These are phyloP conservation scores for Pseudocercospora macadamiae DNA, from an alignment of 2,329 filamentous ascomycete genomes.

Conservation along the genomic window DNA sequence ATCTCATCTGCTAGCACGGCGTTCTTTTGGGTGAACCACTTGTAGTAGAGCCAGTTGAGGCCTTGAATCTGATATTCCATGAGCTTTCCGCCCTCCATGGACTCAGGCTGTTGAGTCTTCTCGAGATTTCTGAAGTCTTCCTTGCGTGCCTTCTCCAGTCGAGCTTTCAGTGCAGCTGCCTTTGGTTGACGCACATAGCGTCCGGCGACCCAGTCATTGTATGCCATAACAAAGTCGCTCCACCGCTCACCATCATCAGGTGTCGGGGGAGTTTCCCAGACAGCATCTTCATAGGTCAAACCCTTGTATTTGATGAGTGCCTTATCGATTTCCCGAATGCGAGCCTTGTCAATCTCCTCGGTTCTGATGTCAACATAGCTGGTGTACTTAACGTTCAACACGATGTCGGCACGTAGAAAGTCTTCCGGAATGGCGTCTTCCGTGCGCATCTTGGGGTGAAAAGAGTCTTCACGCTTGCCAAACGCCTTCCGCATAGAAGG, in stretches of 20 bases:
- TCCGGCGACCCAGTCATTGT: conserved; percentile 81
- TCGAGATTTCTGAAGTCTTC: conserved; percentile 70
- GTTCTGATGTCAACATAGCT: conserved; percentile 61
- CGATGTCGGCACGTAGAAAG: conserved; percentile 80
- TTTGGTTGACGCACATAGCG: conserved; percentile 69
- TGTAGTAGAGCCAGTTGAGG: conserved; percentile 91
- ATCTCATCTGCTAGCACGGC: conserved; percentile 96
- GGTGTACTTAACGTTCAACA: conserved; percentile 78
- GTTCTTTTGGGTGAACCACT: conserved; percentile 80
- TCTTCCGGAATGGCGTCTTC: conserved; percentile 87
- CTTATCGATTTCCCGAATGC: conserved; percentile 71
- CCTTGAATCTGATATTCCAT: conserved; percentile 95
- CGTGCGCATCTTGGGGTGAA: conserved; percentile 68
- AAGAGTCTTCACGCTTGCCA: conserved; percentile 66
- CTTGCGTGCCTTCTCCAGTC: conserved; percentile 68
- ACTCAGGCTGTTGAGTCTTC: conserved; percentile 71
- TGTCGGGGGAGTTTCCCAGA: conserved; percentile 82
- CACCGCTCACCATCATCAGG: conserved; percentile 69
- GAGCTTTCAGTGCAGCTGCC: conserved; percentile 61
- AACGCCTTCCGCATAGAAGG: conserved; percentile 73
- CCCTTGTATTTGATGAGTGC: conserved; percentile 91
- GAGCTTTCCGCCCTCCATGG: conserved; percentile 74
- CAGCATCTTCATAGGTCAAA: conserved; percentile 83
- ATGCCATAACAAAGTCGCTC: conserved; percentile 79
- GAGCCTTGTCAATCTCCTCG: conserved; percentile 70